These are phyloP conservation scores for Trichoderma sp. DNA, from an alignment of 2,329 filamentous ascomycete genomes.

Conservation along the genomic window DNA sequence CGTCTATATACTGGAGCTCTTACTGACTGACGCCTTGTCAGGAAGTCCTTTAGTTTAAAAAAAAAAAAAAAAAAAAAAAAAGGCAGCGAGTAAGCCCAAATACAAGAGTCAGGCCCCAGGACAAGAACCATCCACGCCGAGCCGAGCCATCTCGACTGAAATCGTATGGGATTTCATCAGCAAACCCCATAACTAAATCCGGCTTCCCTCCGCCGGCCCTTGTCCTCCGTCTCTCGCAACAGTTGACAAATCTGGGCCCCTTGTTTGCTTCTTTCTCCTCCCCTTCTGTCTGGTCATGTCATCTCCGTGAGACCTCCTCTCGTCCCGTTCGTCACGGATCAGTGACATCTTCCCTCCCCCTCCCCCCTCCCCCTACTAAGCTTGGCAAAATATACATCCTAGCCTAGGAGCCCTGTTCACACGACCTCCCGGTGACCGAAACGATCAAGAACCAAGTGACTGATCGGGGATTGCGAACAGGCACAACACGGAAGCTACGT, in stretches of 20 bases:
- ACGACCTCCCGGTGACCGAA: neutral
- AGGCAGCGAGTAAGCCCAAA: neutral
- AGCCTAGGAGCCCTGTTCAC: neutral
- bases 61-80: too few relatives aligned
- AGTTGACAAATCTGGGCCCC: neutral
- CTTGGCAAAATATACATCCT: neutral
- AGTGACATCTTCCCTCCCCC: neutral
- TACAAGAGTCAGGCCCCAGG: neutral
- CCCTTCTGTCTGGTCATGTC: neutral
- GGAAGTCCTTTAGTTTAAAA: too few relatives aligned
- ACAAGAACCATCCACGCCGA: neutral
- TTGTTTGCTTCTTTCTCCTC: neutral
- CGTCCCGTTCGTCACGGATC: neutral
- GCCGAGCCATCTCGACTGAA: neutral
- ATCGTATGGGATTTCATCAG: neutral
- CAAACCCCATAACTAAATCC: neutral
- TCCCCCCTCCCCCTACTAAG: neutral
- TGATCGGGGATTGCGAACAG: neutral
- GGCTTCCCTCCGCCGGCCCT: neutral
- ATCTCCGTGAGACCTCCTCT: neutral
- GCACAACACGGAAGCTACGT: neutral
- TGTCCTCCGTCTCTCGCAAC: neutral
- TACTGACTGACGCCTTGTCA: neutral
- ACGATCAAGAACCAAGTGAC: neutral
- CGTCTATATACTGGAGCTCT: neutral